These are phyloP conservation scores for Rhypophila decipiens DNA, from an alignment of 495 filamentous ascomycete genomes.

Conservation along the genomic window DNA sequence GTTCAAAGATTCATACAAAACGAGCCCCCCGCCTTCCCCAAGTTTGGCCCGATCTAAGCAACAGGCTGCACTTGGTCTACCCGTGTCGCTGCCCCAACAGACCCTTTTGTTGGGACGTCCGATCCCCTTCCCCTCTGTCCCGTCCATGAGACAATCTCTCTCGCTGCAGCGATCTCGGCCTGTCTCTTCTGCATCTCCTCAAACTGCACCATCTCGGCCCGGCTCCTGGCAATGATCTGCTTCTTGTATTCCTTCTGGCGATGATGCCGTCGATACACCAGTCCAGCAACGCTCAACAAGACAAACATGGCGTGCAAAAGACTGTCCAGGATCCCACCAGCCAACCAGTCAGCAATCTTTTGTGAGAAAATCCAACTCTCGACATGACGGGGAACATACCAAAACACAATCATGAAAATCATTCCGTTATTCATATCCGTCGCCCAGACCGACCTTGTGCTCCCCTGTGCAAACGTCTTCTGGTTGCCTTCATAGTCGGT, in stretches of 20 bases:
- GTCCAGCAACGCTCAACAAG: slow-evolving; percentile 12
- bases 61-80: too few species aligned
- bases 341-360: not conserved
- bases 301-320: slow-evolving; percentile 17
- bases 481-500: not conserved
- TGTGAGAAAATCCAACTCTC: not conserved
- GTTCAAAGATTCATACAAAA: too few species aligned
- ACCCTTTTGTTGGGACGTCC: not conserved
- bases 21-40: too few species aligned
- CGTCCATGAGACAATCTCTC: too few species aligned
- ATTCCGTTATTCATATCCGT: slow-evolving; percentile 17
- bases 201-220: slow-evolving; percentile 18
- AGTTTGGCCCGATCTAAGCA: too few species aligned
- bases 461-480: not conserved
- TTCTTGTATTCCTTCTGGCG: not conserved
- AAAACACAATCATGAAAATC: slow-evolving; percentile 25
- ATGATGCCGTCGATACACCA: slow-evolving; percentile 2
- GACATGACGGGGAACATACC: slow-evolving; percentile 9
- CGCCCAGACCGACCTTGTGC: slow-evolving; percentile 6
- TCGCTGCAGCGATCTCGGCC: not conserved
- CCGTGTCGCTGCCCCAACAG: not conserved
- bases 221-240: slow-evolving; percentile 6
- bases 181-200: slow-evolving; percentile 7
- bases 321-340: slow-evolving; percentile 1
- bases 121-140: too few species aligned